Percentiles rank a stretch among this genome's conserved stretches.
Conservation (phyloP, 306 rosid genomes). For the Amphicarpaea edgeworthii region DNA sequence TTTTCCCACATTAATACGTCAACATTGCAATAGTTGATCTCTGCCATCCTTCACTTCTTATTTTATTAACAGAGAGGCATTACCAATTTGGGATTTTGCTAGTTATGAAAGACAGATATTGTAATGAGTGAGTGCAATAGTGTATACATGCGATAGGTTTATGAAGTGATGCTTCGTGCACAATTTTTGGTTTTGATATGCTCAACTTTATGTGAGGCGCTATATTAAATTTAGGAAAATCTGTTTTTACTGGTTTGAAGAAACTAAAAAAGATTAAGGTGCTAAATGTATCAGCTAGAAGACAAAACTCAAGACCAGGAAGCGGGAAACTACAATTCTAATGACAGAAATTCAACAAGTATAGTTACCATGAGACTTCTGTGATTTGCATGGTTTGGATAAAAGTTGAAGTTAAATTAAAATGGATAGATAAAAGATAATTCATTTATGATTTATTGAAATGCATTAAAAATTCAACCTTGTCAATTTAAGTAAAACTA, state of each 20-base stretch:
- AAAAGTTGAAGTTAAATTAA: neutral
- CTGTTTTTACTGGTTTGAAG: too few relatives aligned
- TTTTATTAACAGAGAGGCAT: neutral
- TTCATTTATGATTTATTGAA: too few relatives aligned
- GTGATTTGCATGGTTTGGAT: too few relatives aligned
- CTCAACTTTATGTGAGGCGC: neutral
- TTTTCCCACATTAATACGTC: constrained; percentile 4
- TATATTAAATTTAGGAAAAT: neutral
- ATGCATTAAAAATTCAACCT: neutral
- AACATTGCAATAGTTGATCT: constrained; percentile 15
- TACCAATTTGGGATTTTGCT: constrained; percentile 44
- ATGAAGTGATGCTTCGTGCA: neutral
- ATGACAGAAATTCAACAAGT: too few relatives aligned
- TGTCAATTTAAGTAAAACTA: neutral
- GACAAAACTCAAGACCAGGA: too few relatives aligned
- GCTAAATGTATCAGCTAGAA: too few relatives aligned
- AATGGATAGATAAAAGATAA: neutral
- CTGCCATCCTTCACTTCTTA: neutral
- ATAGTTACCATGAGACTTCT: too few relatives aligned
- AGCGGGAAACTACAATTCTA: too few relatives aligned
- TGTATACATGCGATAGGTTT: neutral
- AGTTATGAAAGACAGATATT: constrained; percentile 19
- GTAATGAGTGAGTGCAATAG: neutral
- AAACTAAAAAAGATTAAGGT: too few relatives aligned
- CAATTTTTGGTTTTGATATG: constrained; percentile 20